Evolutionary conservation across 768 basidiomycete species (phyloP).

Genomic region (Phanerochaete carnosa): DNA sequence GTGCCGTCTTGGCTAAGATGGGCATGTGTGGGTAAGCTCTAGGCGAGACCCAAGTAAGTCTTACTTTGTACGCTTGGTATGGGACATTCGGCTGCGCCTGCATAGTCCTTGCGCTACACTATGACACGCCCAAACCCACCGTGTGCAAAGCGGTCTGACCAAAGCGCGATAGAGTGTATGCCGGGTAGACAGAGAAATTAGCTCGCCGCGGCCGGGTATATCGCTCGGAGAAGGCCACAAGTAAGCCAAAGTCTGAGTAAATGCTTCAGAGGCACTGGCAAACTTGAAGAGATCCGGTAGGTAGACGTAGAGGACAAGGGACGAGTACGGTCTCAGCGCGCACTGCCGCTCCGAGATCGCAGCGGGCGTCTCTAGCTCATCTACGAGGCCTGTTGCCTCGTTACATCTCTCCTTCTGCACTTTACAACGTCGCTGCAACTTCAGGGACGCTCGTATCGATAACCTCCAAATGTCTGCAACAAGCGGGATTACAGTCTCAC

Average conservation of each 20-base stretch:
- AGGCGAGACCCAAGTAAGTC: neutral
- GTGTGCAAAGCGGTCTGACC: neutral
- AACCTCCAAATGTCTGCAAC: constrained; percentile 56
- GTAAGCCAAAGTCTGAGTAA: neutral
- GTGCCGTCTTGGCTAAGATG: constrained; percentile 45
- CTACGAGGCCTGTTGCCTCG: neutral
- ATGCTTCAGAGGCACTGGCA: neutral
- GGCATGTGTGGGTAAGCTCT: neutral
- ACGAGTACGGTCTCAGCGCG: neutral
- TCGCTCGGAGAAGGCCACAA: no score
- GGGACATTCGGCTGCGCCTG: constrained; percentile 34
- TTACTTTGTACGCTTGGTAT: constrained; percentile 49
- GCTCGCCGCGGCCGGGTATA: neutral
- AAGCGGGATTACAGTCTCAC: constrained; percentile 66
- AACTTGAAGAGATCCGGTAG: neutral
- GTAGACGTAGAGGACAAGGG: neutral
- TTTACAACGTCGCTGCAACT: neutral
- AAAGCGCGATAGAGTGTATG: neutral
- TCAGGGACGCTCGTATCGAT: constrained; percentile 1
- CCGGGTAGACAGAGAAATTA: neutral
- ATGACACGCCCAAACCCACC: neutral
- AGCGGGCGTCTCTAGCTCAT: constrained; percentile 3
- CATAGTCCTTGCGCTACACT: neutral
- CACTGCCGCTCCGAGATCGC: neutral
- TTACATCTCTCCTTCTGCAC: neutral